Evolutionary conservation across 768 basidiomycete genomes (phyloP).

Genomic region (Lentinula raphanica): DNA sequence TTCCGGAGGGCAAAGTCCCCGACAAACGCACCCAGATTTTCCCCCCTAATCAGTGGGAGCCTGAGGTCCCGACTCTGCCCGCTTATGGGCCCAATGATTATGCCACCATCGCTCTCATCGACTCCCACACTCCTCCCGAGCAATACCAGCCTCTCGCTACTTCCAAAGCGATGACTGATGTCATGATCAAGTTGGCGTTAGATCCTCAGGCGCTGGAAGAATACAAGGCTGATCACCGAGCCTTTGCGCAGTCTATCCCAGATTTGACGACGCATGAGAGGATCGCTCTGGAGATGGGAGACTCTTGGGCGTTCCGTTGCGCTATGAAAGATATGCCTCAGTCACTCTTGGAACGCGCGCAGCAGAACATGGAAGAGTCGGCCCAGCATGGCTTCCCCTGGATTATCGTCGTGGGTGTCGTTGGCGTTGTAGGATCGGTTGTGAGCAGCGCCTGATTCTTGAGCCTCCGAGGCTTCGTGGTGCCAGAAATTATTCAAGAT

Average conservation of each 20-base stretch:
- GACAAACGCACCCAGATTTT: neutral
- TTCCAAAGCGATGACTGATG: conserved; percentile 4
- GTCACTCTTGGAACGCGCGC: neutral
- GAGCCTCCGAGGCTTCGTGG: no score
- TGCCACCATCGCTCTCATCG: neutral
- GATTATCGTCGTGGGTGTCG: neutral
- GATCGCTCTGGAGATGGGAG: conserved; percentile 1
- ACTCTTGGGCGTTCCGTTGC: conserved; percentile 2
- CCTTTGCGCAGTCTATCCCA: conserved; percentile 1
- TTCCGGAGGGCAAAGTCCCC: neutral
- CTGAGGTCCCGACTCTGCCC: neutral
- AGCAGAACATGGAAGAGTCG: neutral
- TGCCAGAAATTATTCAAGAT: neutral
- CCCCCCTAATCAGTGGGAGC: conserved; percentile 4
- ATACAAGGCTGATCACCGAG: conserved; percentile 6
- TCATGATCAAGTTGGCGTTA: conserved; percentile 5
- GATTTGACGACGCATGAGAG: conserved; percentile 4
- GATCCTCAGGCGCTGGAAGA: conserved; percentile 3
- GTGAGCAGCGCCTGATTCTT: neutral
- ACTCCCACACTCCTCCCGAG: neutral
- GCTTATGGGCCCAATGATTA: neutral
- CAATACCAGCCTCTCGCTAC: conserved; percentile 1
- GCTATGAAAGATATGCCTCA: conserved; percentile 4
- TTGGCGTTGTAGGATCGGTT: conserved; percentile 1
- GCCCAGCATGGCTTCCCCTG: conserved; percentile 1